These are phyloP conservation scores for Mucor piriformis DNA, from an alignment of 371 early-diverging fungal species.

Conservation along the genomic window DNA sequence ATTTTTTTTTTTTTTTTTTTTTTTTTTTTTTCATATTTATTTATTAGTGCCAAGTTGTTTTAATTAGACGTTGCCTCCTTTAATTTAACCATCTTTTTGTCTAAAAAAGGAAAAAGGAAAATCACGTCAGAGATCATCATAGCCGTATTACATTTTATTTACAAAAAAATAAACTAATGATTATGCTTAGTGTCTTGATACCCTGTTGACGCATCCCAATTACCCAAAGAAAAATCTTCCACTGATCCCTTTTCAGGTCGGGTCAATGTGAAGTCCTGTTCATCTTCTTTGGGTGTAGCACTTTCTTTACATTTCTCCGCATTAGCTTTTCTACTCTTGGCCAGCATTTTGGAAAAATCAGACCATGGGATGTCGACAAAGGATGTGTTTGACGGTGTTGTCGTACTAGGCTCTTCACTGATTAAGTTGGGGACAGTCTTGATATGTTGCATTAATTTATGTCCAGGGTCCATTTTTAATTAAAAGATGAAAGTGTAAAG, in stretches of 20 bases:
- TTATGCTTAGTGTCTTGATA: conserved; percentile 27
- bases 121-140: no score
- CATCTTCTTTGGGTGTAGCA: neutral
- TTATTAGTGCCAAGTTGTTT: no score
- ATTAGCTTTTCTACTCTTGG: conserved; percentile 1
- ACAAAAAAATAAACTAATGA: neutral
- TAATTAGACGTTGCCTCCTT: no score
- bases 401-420: conserved; percentile 30
- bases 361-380: conserved; percentile 35
- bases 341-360: conserved; percentile 27
- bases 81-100: no score
- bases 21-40: no score
- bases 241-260: conserved; percentile 15
- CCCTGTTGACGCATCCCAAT: conserved; percentile 31
- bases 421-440: conserved; percentile 35
- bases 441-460: conserved; percentile 25
- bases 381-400: conserved; percentile 28
- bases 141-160: no score
- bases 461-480: conserved; percentile 38
- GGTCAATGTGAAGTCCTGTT: neutral
- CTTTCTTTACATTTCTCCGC: conserved; percentile 3
- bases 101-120: no score
- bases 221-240: conserved; percentile 21
- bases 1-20: no score
- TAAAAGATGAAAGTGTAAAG: no score